A percentile compares a stretch with the other conserved stretches of the same genome.
phyloP scores from a whole-genome alignment of 1,139 yeast species.

The Candida labiduridarum region DNA sequence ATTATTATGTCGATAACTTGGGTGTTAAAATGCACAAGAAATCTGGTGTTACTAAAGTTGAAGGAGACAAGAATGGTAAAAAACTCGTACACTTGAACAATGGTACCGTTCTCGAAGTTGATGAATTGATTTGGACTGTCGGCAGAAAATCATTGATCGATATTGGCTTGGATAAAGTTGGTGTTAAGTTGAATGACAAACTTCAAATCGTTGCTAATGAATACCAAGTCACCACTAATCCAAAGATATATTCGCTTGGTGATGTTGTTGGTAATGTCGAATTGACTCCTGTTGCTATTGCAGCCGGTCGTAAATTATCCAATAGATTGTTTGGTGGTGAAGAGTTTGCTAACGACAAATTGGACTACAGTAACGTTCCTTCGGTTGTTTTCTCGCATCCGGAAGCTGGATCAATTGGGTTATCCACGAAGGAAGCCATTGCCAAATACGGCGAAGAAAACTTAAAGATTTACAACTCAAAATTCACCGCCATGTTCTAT shows the following conservation, averaged over 20 bases:
- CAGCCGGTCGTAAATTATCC: slow-evolving; percentile 93
- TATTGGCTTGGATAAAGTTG: slow-evolving; percentile 75
- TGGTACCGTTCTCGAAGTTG: slow-evolving; percentile 67
- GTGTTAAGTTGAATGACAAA: slow-evolving; percentile 60
- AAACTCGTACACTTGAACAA: slow-evolving; percentile 61
- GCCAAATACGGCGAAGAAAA: slow-evolving; percentile 78
- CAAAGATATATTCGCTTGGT: slow-evolving; percentile 82
- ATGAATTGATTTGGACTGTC: slow-evolving; percentile 86
- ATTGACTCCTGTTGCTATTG: slow-evolving; percentile 97
- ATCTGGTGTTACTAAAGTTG: slow-evolving; percentile 60
- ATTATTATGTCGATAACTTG: slow-evolving; percentile 68
- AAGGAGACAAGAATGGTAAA: slow-evolving; percentile 59
- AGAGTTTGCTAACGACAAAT: slow-evolving; percentile 66
- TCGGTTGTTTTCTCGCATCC: slow-evolving; percentile 96
- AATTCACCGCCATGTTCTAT: slow-evolving; percentile 90
- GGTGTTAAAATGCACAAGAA: slow-evolving; percentile 81
- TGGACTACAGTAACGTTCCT: slow-evolving; percentile 85
- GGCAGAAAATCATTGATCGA: slow-evolving; percentile 83
- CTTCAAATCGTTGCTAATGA: slow-evolving; percentile 78
- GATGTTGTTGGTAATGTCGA: slow-evolving; percentile 92
- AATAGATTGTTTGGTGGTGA: slow-evolving; percentile 87
- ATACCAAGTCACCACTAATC: slow-evolving; percentile 77
- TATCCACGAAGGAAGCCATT: slow-evolving; percentile 76
- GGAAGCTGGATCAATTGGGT: slow-evolving; percentile 92
- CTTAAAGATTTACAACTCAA: slow-evolving; percentile 78